Conservation (phyloP, 2,329 filamentous ascomycete species). For the Tolypocladium tropicale region DNA sequence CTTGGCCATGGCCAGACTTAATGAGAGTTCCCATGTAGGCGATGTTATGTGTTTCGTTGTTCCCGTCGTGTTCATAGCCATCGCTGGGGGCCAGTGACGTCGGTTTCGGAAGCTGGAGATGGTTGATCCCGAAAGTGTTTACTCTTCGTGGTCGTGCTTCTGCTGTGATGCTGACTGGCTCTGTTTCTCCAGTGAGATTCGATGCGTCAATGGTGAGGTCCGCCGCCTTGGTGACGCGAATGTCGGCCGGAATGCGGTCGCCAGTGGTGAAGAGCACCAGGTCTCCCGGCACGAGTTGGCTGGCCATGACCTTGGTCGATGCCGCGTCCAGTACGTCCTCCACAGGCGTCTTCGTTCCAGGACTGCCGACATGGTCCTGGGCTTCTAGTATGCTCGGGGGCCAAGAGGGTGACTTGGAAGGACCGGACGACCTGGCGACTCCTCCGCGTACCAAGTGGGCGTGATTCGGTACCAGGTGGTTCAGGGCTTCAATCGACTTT, state of each 20-base stretch:
- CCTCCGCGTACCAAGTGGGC: constrained; percentile 78
- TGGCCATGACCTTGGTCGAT: constrained; percentile 77
- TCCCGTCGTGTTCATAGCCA: constrained; percentile 45
- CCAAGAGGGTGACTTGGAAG: constrained; percentile 33
- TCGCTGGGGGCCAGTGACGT: constrained; percentile 34
- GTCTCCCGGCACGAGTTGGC: constrained; percentile 83
- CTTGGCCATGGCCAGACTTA: constrained; percentile 88
- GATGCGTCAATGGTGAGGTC: constrained; percentile 94
- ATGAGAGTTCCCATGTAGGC: constrained; percentile 98
- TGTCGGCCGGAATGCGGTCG: constrained; percentile 91
- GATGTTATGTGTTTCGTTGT: constrained; percentile 77
- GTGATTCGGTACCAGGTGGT: constrained; percentile 86
- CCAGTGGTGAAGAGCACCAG: constrained; percentile 90
- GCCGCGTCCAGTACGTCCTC: constrained; percentile 57
- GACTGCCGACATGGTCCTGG: constrained; percentile 29
- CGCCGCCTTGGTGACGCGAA: constrained; percentile 82
- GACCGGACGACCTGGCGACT: constrained; percentile 21
- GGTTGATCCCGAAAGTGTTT: constrained; percentile 16
- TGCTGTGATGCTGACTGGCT: constrained; percentile 72
- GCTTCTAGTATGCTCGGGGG: constrained; percentile 32
- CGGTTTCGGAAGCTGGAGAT: constrained; percentile 18
- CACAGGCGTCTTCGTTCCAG: constrained; percentile 47
- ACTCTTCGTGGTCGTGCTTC: constrained; percentile 37
- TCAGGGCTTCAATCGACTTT: constrained; percentile 91
- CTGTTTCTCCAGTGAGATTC: constrained; percentile 93